phyloP scores from a whole-genome alignment of 257 asterid genomes.

The Phtheirospermum japonicum region DNA sequence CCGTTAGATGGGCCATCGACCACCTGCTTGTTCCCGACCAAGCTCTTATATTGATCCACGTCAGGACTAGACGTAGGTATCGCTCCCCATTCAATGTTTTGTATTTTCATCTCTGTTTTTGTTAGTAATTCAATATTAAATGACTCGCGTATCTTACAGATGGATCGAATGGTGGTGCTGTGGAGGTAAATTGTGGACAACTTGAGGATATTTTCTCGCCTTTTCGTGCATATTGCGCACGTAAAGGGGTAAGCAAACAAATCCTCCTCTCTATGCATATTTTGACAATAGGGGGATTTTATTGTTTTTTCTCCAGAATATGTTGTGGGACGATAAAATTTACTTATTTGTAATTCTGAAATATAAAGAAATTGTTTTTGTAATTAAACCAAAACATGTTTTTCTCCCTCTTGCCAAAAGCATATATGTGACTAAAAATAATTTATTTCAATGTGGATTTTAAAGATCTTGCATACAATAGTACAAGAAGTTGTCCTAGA shows the following conservation, averaged over 20 bases:
- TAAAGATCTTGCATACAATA: slow-evolving; percentile 50
- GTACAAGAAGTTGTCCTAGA: slow-evolving; percentile 54
- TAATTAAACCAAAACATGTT: no score
- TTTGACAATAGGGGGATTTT: neutral
- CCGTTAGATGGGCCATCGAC: slow-evolving; percentile 67
- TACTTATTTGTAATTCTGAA: no score
- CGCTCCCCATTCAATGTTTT: slow-evolving; percentile 7
- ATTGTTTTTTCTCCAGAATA: neutral
- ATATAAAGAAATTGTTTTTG: no score
- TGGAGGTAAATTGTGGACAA: slow-evolving; percentile 36
- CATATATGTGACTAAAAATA: no score
- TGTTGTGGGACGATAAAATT: no score
- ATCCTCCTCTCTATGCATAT: neutral
- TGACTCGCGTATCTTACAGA: slow-evolving; percentile 23
- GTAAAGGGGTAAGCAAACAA: slow-evolving; percentile 50
- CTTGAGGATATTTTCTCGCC: slow-evolving; percentile 44
- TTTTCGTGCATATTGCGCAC: slow-evolving; percentile 55
- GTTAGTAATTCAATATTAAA: neutral
- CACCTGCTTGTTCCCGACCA: slow-evolving; percentile 37
- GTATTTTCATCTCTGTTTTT: neutral
- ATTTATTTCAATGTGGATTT: no score
- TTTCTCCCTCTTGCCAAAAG: no score
- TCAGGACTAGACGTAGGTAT: slow-evolving; percentile 56
- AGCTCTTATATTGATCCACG: slow-evolving; percentile 48
- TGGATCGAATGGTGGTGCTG: slow-evolving; percentile 24